Base-by-base conservation (phyloP, 805 yeast species). In the Saturnispora silvae region DNA sequence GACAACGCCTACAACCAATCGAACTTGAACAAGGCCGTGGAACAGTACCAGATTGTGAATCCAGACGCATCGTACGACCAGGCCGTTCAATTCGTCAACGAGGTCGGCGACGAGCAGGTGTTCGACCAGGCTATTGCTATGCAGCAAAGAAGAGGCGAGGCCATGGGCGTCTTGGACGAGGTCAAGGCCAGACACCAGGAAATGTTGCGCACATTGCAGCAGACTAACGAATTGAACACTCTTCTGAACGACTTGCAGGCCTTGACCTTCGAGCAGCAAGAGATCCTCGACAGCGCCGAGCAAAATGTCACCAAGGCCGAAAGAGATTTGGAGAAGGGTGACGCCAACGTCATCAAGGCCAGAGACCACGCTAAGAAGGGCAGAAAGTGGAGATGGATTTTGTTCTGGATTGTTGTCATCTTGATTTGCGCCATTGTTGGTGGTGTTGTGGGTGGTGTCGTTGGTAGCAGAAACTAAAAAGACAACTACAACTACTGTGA, bases 171-270 rank as follows among this genome's bases (percentile, higher is more conserved):
- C 3, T 71, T 92, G 50, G 83, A 85, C 52, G 97, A 92, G 64
- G 97, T 92, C 40, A 96, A 89, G 64, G 77, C 82, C 35, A 79
- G 98, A 65, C 97, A 92, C 65, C 79, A 81, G 57, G 97, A 92
- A 65, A 75, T 92, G 54, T 81, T 84, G 65, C 83, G 85, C 67
- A 80, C 92, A 61, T 97, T 89, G 63, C 78, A 84, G 64, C 81
- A 95, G 42, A 86, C 92, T 82, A 85, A 89, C 26, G 98, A 92
- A 63, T 74, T 92, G 61, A 83, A 94, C 29, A 95, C 84, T 65
- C 73, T 92, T 57, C 86, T 92, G 68, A 81, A 81, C 53, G 97
- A 92, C 57, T 84, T 92, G 92, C 96, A 92, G 63, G 83, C 83
- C 55, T 68, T 92, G 63, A 96, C 89, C 33, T 85, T 89, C 49